Conservation (phyloP, 805 yeast genomes). For the Teunomyces funiuensis region DNA sequence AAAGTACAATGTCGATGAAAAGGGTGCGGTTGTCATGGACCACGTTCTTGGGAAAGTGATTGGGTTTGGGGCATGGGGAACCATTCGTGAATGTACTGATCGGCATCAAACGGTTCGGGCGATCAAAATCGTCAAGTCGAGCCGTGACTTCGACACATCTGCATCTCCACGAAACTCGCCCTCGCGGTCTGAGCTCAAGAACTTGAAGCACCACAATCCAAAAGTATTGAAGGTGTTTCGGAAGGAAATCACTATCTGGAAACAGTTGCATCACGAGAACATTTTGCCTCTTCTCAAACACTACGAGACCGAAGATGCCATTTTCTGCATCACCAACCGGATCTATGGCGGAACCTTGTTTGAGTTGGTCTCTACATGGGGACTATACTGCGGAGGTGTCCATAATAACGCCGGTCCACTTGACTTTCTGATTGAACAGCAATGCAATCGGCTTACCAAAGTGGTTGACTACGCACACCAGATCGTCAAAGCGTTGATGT, state of each 20-base stretch:
- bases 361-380: conserved; percentile 72
- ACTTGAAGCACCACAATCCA: conserved; percentile 34
- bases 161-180: conserved; percentile 11
- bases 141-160: conserved; percentile 17
- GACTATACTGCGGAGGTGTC: conserved; percentile 36
- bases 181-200: conserved; percentile 4
- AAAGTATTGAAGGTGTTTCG: conserved; percentile 58
- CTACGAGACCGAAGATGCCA: conserved; percentile 58
- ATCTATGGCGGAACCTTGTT: conserved; percentile 78
- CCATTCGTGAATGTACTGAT: conserved; percentile 65
- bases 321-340: conserved; percentile 70
- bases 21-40: conserved; percentile 65
- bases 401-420: conserved; percentile 27
- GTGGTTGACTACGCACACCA: conserved; percentile 44
- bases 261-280: conserved; percentile 58
- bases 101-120: conserved; percentile 46
- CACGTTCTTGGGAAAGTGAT: conserved; percentile 69
- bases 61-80: conserved; percentile 91
- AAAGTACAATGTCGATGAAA: conserved; percentile 52
- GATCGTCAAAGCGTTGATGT: conserved; percentile 56
- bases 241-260: conserved; percentile 79
- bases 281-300: conserved; percentile 63
- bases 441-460: conserved; percentile 34
- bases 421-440: conserved; percentile 25
- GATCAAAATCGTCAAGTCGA: conserved; percentile 56